phyloP scores from a whole-genome alignment of 345 rosid genomes.

The Erysimum cheiranthoides region DNA sequence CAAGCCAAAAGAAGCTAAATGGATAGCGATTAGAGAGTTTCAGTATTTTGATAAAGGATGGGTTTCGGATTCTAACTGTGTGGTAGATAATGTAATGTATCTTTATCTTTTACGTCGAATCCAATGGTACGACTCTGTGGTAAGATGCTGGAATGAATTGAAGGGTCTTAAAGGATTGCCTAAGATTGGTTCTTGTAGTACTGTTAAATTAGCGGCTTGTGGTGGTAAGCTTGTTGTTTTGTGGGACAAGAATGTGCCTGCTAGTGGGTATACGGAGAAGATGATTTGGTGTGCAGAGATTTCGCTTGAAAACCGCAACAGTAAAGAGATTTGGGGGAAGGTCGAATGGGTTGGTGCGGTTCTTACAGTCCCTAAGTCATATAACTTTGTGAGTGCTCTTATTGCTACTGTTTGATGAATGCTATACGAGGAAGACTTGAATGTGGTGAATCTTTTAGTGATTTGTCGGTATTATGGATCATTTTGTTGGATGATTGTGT shows the following conservation, averaged over 20 bases:
- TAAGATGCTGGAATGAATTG: conserved; percentile 56
- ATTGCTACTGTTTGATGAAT: conserved; percentile 44
- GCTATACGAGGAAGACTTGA: no score
- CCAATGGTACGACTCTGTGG: conserved; percentile 55
- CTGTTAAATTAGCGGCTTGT: conserved; percentile 20
- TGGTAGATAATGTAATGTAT: conserved; percentile 59
- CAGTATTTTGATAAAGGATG: conserved; percentile 66
- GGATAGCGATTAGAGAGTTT: conserved; percentile 27
- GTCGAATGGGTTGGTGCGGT: conserved; percentile 14
- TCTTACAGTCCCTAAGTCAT: conserved; percentile 53
- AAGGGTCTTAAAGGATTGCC: conserved; percentile 60
- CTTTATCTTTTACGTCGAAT: conserved; percentile 65
- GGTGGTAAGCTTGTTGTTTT: conserved; percentile 75
- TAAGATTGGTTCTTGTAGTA: conserved; percentile 56
- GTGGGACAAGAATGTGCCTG: conserved; percentile 56
- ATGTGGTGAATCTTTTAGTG: no score
- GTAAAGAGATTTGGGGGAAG: conserved; percentile 59
- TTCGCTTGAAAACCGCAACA: conserved; percentile 49
- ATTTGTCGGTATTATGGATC: no score
- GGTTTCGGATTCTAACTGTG: conserved; percentile 46
- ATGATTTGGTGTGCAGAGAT: conserved; percentile 74
- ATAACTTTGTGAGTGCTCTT: conserved; percentile 53
- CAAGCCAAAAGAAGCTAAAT: neutral
- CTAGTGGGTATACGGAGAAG: conserved; percentile 33
- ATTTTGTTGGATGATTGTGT: no score